Conservation (phyloP, 192 early-diverging fungal species). For the Backusella luteola region DNA sequence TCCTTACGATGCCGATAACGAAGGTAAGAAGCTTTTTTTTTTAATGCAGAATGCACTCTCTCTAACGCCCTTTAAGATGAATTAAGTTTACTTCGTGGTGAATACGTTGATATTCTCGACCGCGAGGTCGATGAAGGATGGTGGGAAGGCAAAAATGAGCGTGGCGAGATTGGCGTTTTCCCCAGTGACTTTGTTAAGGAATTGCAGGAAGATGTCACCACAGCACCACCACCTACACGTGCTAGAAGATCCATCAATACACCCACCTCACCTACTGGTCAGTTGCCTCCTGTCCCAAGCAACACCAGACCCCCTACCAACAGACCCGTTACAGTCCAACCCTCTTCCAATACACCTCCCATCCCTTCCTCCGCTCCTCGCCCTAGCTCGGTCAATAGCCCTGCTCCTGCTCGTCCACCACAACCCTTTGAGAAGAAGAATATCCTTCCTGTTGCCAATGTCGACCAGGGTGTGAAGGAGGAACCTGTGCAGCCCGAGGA, state of each 20-base stretch:
- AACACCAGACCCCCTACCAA: background rate
- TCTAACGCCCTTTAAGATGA: slow-evolving; percentile 41
- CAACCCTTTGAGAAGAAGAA: background rate
- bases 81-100: slow-evolving; percentile 40
- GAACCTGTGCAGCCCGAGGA: slow-evolving; percentile 7
- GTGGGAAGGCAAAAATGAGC: slow-evolving; percentile 53
- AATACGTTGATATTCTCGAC: slow-evolving; percentile 45
- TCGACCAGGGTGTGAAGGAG: background rate
- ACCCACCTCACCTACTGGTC: background rate
- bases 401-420: background rate
- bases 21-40: slow-evolving; percentile 31
- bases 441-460: background rate
- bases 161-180: slow-evolving; percentile 46
- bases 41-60: background rate
- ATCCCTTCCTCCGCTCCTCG: background rate
- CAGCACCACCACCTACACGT: slow-evolving; percentile 18
- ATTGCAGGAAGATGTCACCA: slow-evolving; percentile 25
- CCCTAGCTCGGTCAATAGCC: background rate
- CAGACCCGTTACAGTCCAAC: background rate
- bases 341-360: background rate
- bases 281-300: background rate
- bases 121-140: slow-evolving; percentile 51
- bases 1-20: slow-evolving; percentile 47
- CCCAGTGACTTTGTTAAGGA: slow-evolving; percentile 53
- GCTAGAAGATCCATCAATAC: slow-evolving; percentile 9